Evolutionary conservation across 306 rosid genomes (phyloP), one percentile per base, ranked within the genome.

Genomic region (Cyamopsis tetragonoloba): DNA sequence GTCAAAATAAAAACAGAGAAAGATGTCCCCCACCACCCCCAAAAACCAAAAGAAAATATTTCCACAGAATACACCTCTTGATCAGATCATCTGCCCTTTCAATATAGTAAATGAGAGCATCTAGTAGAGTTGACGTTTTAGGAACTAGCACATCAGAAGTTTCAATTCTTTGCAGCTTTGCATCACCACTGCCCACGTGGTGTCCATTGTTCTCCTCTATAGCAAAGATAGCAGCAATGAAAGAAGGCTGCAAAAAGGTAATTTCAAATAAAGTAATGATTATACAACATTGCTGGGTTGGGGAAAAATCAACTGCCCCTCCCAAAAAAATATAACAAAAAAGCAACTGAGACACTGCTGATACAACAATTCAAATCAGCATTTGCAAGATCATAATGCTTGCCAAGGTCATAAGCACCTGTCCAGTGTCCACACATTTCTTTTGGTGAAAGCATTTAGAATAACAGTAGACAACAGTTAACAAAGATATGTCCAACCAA

Each of bases 211-310:
- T 66, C 73, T 51, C 87, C 32, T 83, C 85, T 34, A 71, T 51
- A 39, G 84, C 73, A 71, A 86, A 83, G 60, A 89, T 56, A 48
- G 89, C 83, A 78, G 81, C 78, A 80, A 87, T 84, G 74, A 92
- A 89, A 65, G 98, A 84, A 76, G 96, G 96, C 98, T 92, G 96
- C 79, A 80, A 4, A 71, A 75, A 44, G 70, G 41, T n/a, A 79
- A 38, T 27, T 19, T 70, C 68, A 35, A 49, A 64, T 53, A 35
- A 74, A 70, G 69, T 11, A 38, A 48, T 3, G 27, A 47, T 41
- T 54, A 38, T 68, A 14, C 24, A 48, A 63, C 37, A 50, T 35
- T 59, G 6, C 53, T 31, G 46, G 17, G 49, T 30, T 31, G 51
- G 56, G 7, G 66, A 61, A 50, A 43, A 44, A 19, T 22, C 32